phyloP scores from a whole-genome alignment of 2,329 filamentous ascomycete species.

The Trichoderma endophyticum region DNA sequence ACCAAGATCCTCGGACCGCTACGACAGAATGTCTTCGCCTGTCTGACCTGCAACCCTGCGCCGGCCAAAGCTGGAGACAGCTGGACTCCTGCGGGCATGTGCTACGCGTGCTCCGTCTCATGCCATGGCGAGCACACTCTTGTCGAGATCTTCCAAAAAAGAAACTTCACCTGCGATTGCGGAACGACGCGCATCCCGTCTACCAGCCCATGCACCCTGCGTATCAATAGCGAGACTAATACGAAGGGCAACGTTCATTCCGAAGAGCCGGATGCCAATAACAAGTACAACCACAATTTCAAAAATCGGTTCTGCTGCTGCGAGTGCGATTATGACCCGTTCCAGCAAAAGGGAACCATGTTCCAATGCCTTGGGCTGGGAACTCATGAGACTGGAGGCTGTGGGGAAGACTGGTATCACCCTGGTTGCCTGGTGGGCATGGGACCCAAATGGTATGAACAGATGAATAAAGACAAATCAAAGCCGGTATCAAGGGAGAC shows the following conservation, averaged over 20 bases:
- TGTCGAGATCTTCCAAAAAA: conserved; percentile 93
- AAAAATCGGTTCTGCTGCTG: conserved; percentile 90
- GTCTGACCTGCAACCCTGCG: conserved; percentile 86
- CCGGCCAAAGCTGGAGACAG: conserved; percentile 57
- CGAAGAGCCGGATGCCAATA: conserved; percentile 67
- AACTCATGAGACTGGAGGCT: conserved; percentile 75
- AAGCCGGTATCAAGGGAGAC: conserved; percentile 25
- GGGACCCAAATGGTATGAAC: conserved; percentile 68
- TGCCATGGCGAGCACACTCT: conserved; percentile 94
- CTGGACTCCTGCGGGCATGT: conserved; percentile 69
- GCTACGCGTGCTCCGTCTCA: conserved; percentile 94
- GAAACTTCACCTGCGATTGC: conserved; percentile 95
- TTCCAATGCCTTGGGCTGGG: conserved; percentile 92
- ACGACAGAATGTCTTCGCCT: conserved; percentile 86
- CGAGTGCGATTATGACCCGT: conserved; percentile 79
- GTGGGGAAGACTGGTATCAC: conserved; percentile 98
- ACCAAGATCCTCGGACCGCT: conserved; percentile 86
- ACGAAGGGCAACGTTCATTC: conserved; percentile 73
- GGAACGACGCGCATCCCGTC: conserved; percentile 76
- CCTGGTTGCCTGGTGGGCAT: conserved; percentile 86
- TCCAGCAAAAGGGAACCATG: conserved; percentile 94
- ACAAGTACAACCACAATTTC: conserved; percentile 96
- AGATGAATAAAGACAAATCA: conserved; percentile 39
- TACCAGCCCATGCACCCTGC: conserved; percentile 71
- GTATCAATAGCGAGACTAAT: conserved; percentile 69